These are phyloP conservation scores for Sclerotinia nivalis DNA, from an alignment of 2,329 filamentous ascomycete species.

Conservation along the genomic window DNA sequence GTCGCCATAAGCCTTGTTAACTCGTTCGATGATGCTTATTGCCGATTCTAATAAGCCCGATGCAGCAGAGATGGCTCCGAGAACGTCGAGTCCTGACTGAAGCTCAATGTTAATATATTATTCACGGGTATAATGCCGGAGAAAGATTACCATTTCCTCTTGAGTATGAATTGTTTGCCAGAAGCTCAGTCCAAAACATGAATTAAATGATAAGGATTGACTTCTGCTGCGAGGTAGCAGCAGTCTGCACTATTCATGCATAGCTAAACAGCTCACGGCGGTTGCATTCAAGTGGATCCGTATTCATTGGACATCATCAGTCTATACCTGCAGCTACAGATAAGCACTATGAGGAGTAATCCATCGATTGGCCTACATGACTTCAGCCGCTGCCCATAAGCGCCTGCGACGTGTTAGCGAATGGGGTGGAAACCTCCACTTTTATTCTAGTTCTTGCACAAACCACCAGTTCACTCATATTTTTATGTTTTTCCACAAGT, in stretches of 20 bases:
- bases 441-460: no score
- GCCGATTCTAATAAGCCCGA: background rate
- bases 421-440: no score
- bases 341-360: background rate
- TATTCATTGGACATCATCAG: background rate
- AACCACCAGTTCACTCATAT: no score
- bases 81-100: background rate
- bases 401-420: no score
- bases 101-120: background rate
- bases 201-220: no score
- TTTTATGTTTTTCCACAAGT: no score
- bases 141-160: background rate
- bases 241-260: no score
- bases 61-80: background rate
- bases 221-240: no score
- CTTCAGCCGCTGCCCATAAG: no score
- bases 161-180: background rate
- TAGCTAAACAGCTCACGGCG: no score
- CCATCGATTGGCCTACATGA: background rate
- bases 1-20: background rate
- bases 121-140: accelerated
- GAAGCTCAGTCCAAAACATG: no score
- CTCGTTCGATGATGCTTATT: background rate
- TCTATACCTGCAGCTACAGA: background rate
- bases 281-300: no score